Conservation (phyloP, 768 basidiomycete species). For the Cystofilobasidium bisporidii region DNA sequence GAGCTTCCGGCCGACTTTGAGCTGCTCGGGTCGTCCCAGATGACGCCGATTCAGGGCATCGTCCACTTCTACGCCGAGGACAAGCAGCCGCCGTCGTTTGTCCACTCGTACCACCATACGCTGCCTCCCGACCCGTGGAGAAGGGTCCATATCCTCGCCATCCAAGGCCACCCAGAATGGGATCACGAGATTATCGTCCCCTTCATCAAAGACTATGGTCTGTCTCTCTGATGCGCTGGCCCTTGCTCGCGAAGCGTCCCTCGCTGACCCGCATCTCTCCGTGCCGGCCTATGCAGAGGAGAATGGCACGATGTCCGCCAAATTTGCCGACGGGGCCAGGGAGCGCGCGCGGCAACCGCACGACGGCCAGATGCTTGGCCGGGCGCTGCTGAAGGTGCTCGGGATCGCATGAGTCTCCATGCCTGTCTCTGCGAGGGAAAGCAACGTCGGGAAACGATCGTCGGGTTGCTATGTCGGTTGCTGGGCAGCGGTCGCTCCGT, state of each 20-base stretch:
- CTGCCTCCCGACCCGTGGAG: slow-evolving; percentile 32
- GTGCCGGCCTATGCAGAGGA: too few relatives aligned
- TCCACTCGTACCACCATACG: slow-evolving; percentile 5
- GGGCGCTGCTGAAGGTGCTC: slow-evolving; percentile 30
- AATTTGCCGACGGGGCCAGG: slow-evolving; percentile 32
- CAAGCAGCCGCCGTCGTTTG: slow-evolving; percentile 7
- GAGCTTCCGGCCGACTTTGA: slow-evolving; percentile 30
- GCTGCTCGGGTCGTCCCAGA: slow-evolving; percentile 31
- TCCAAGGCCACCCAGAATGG: slow-evolving; percentile 34
- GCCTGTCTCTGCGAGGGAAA: too few relatives aligned
- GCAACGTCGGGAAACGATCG: not conserved
- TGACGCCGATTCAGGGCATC: slow-evolving; percentile 33
- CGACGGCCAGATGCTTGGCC: slow-evolving; percentile 31
- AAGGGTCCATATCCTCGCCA: slow-evolving; percentile 31
- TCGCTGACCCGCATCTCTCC: too few relatives aligned
- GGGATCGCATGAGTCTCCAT: slow-evolving; percentile 32
- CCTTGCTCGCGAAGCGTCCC: too few relatives aligned
- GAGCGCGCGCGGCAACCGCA: slow-evolving; percentile 29
- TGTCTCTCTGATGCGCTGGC: too few relatives aligned
- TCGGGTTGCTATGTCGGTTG: not conserved
- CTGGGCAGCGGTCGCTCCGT: not conserved
- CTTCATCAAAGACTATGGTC: slow-evolving; percentile 32
- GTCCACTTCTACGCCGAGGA: slow-evolving; percentile 31
- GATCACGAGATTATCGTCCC: slow-evolving; percentile 34
- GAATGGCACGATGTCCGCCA: slow-evolving; percentile 30